These are phyloP conservation scores for Mortierella polycephala DNA, from an alignment of 371 early-diverging fungal genomes.

Conservation along the genomic window DNA sequence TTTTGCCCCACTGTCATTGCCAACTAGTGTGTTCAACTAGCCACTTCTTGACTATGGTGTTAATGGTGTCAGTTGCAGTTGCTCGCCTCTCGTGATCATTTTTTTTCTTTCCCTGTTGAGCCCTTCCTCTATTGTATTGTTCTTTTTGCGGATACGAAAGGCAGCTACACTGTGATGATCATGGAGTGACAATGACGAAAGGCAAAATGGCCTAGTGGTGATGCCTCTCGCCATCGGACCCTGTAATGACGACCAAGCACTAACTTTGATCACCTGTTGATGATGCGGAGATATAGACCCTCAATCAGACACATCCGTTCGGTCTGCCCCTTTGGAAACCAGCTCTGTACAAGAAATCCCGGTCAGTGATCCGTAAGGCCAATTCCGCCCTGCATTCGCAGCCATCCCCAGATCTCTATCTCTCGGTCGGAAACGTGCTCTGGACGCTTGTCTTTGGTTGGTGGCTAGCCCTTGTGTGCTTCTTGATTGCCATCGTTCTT, in stretches of 20 bases:
- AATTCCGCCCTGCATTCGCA: constrained; percentile 85
- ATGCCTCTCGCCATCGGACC: too few relatives aligned
- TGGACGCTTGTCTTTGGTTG: constrained; percentile 92
- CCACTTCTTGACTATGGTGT: neutral
- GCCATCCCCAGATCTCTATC: constrained; percentile 73
- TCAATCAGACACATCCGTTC: constrained; percentile 90
- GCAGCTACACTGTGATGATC: too few relatives aligned
- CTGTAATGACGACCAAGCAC: too few relatives aligned
- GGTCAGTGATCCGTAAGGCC: constrained; percentile 85
- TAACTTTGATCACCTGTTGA: too few relatives aligned
- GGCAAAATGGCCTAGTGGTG: too few relatives aligned
- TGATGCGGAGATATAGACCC: constrained; percentile 60
- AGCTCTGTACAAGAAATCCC: constrained; percentile 93
- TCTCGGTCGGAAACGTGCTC: constrained; percentile 85
- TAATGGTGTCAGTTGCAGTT: neutral
- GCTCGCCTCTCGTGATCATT: too few relatives aligned
- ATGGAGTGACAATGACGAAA: too few relatives aligned
- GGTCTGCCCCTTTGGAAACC: constrained; percentile 97
- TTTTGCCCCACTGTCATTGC: too few relatives aligned
- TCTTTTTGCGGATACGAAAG: too few relatives aligned
- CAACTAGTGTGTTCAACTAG: too few relatives aligned
- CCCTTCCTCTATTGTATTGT: too few relatives aligned
- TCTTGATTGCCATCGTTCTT: constrained; percentile 61
- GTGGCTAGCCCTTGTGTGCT: constrained; percentile 82
- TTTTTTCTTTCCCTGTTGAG: too few relatives aligned